Base-by-base conservation (phyloP, 2,329 filamentous ascomycete species). In the Phaeosphaeriaceae sp. region DNA sequence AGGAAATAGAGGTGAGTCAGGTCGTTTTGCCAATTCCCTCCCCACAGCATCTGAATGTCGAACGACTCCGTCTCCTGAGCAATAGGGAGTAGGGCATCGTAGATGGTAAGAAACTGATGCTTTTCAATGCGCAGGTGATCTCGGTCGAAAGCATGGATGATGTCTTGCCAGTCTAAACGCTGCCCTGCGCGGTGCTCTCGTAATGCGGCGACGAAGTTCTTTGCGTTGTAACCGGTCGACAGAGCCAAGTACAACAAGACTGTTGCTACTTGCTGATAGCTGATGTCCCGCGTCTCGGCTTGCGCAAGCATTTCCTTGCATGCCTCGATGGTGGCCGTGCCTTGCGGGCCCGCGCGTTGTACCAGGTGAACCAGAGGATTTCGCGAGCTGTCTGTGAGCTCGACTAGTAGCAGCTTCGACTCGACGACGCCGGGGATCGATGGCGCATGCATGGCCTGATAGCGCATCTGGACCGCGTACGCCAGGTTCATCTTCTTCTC, bases 1-100 rank as follows among this genome's bases (percentile, higher is more conserved):
- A 98, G 87, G 75, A 98, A 97, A n/a, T 94, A 96, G 35, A 99
- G 82, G 65, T 98, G 94, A 0, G 95, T 92, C 62, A 97, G 89
- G 15, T 91, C 87, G 66, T 96, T 88, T 62, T 90, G 88, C 94
- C 96, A 99, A 61, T 87, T 70, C 8, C 94, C 94, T 58, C 94
- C 94, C 94, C 95, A 98, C 22, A 99, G 82, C 42, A 85, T 86
- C 75, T 97, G 93, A 47, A 99, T 90, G 73, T 97, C 92, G 68
- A 98, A 88, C 24, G 82, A 82, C 17, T 85, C 81, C 49, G 86
- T 82, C 10, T 86, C 84, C 30, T 80, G 77, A 2, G 93, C 91
- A 55, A 95, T 83, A 0, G 90, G 89, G 17, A 93, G 80, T 26
- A 99, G 81, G 4, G 92, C 91, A 55, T 91, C 86, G 80, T 95